Evolutionary conservation across 768 basidiomycete genomes (phyloP).

Genomic region (Dentipellis sp.): DNA sequence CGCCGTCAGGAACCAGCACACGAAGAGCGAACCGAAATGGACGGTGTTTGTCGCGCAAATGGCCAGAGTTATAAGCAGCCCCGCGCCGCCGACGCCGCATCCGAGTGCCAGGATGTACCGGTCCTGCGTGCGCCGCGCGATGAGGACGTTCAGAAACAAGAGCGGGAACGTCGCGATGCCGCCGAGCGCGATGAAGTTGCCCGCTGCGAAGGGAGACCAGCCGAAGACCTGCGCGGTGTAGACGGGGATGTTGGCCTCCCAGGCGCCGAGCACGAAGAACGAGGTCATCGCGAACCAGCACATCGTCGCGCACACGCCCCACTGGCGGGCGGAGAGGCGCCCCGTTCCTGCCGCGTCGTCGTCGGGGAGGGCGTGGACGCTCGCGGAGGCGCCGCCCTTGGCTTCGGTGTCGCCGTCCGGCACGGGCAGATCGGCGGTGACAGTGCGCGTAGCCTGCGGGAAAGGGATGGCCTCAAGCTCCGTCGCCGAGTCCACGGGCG

Average conservation of each 20-base stretch:
- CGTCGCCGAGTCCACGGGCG: neutral
- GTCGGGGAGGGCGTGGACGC: neutral
- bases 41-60: constrained; percentile 33
- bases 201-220: constrained; percentile 55
- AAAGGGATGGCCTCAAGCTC: neutral
- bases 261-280: constrained; percentile 62
- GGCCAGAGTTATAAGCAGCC: constrained; percentile 41
- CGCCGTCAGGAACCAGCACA: constrained; percentile 49
- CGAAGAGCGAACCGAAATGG: constrained; percentile 37
- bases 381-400: neutral
- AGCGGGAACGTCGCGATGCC: constrained; percentile 57
- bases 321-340: constrained; percentile 24
- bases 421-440: neutral
- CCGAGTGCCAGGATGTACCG: constrained; percentile 48
- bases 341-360: neutral
- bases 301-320: constrained; percentile 52
- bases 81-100: constrained; percentile 37
- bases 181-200: constrained; percentile 64
- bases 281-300: constrained; percentile 64
- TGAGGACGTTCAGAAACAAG: constrained; percentile 49
- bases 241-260: constrained; percentile 62
- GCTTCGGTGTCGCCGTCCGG: too few relatives aligned
- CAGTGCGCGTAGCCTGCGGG: neutral
- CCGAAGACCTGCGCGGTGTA: constrained; percentile 40
- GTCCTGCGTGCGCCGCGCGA: constrained; percentile 51